Percentiles rank a stretch among this genome's conserved stretches.
These are phyloP conservation scores for Talinum fruticosum DNA, from an alignment of 148 eudicot genomes.

Conservation along the genomic window DNA sequence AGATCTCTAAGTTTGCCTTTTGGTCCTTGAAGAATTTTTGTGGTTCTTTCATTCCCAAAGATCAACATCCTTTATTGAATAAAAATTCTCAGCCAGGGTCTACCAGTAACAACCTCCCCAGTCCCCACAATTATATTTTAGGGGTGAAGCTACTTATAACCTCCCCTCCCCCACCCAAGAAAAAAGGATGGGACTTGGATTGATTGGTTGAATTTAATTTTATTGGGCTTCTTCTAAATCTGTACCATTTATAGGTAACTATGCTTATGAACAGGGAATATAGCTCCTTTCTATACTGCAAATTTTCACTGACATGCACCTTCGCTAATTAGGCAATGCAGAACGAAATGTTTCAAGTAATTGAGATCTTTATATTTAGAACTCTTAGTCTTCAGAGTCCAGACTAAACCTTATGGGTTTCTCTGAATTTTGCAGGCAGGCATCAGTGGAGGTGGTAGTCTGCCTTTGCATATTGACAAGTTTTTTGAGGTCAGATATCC, in stretches of 20 bases:
- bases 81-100: neutral
- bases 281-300: neutral
- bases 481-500: conserved; percentile 76
- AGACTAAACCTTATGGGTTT: conserved; percentile 11
- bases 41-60: neutral
- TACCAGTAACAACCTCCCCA: neutral
- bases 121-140: neutral
- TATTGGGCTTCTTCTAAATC: neutral
- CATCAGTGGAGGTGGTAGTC: conserved; percentile 93
- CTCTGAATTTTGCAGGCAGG: conserved; percentile 60
- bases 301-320: neutral
- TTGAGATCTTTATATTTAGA: neutral
- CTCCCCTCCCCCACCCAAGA: neutral
- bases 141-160: neutral
- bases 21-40: neutral
- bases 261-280: neutral
- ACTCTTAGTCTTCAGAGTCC: neutral
- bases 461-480: conserved; percentile 77
- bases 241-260: neutral
- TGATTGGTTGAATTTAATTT: neutral
- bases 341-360: neutral
- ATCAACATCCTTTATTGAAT: neutral
- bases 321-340: too few relatives aligned
- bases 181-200: neutral
- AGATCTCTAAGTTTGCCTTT: neutral